Base-by-base conservation (phyloP, 2,329 filamentous ascomycete genomes). In the Gliomastix tumulicola region DNA sequence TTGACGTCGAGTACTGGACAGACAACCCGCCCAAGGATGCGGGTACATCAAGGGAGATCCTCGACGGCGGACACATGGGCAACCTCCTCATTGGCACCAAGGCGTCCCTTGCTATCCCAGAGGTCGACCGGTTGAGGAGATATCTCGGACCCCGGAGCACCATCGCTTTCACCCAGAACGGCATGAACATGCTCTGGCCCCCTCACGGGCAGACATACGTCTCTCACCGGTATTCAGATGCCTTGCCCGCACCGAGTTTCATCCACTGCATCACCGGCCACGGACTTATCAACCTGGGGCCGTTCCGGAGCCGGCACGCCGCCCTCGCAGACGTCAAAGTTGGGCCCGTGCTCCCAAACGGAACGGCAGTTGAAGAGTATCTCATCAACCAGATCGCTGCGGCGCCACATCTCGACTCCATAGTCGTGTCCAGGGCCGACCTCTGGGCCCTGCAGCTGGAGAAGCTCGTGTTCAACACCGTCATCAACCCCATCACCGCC, bases 401-500 rank as follows among this genome's bases (percentile, higher is more conserved):
- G 3, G 65, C 71, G 1, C 61, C 68, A 3, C 48, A 59, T 15
- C 58, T 80, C 3, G 53, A 57, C 11, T 67, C 62, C 0, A 58
- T 48, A 8, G 40, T 48, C 17, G 62, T 73, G 5, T 43, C 60
- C 3, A 51, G 57, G 10, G 43, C 59, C 3, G 65, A 74, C 32
- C 54, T 79, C 13, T 73, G 70, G 66, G 44, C 68, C 9, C 49
- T 71, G n/a, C 89, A 95, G 61, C 72, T 96, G 4, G 86, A 94
- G 51, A 96, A 95, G 56, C 68, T 96, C 2, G 83, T 84, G 2
- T 68, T 89, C 35, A 95, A 94, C 53, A 71, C 77, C 23, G 66
- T 89, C 21, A 77, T 96, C 49, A 94, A 95, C 52, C 87, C 90
- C 0, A 62, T 96, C n/a, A 92, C 87, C 1, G 83, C 82, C 1